These are phyloP conservation scores for Coemansia sp. DNA, from an alignment of 192 early-diverging fungal genomes.

Conservation along the genomic window DNA sequence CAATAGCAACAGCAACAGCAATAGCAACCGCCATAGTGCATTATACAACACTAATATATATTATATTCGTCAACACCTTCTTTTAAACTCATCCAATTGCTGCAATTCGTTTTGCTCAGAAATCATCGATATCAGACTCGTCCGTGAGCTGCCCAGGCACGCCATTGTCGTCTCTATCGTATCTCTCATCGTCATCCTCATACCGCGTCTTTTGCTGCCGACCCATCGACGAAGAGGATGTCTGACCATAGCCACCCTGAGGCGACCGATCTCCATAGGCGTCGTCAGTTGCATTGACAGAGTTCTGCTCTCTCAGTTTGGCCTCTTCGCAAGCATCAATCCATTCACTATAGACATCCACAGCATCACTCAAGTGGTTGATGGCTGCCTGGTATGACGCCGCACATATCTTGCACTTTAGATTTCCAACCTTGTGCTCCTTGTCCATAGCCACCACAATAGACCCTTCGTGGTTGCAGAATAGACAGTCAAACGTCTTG, in stretches of 20 bases:
- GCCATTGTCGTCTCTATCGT: constrained; percentile 20
- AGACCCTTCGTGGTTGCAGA: constrained; percentile 85
- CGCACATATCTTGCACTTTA: constrained; percentile 76
- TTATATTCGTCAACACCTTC: too few species aligned
- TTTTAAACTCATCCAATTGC: not conserved
- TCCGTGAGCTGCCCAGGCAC: constrained; percentile 24
- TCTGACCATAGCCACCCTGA: not conserved
- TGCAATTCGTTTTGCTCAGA: not conserved
- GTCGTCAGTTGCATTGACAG: not conserved
- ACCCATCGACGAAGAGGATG: not conserved
- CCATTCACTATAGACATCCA: constrained; percentile 92
- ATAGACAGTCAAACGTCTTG: constrained; percentile 74
- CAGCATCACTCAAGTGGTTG: constrained; percentile 66
- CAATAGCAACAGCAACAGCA: too few species aligned
- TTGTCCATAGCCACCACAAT: constrained; percentile 72
- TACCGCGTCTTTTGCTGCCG: not conserved
- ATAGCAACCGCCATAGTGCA: too few species aligned
- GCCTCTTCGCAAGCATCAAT: constrained; percentile 78
- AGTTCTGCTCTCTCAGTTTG: constrained; percentile 21
- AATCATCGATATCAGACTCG: constrained; percentile 35
- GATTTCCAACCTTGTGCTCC: constrained; percentile 61
- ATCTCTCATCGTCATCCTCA: not conserved
- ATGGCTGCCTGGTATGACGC: constrained; percentile 69
- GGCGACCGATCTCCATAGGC: not conserved
- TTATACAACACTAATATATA: too few species aligned